Conservation (phyloP, 1,284 basidiomycete species). For the Microbotryum scabiosae region DNA sequence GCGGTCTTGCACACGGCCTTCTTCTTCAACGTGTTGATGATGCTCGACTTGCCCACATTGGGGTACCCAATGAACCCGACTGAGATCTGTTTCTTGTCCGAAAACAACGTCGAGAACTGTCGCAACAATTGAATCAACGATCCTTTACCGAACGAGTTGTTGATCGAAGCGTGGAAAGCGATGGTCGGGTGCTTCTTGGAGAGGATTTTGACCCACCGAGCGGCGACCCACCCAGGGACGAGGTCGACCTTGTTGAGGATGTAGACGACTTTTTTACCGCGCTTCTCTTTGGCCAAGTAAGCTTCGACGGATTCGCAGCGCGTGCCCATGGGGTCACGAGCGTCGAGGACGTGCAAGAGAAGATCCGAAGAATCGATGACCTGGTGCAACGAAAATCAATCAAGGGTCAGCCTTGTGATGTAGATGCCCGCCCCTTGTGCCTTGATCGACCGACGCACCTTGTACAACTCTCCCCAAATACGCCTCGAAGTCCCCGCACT, state of each 20-base stretch:
- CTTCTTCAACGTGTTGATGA: slow-evolving; percentile 98
- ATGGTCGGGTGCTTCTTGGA: slow-evolving; percentile 91
- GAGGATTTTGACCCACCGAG: slow-evolving; percentile 92
- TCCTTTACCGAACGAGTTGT: slow-evolving; percentile 98
- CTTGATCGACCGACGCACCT: slow-evolving; percentile 40
- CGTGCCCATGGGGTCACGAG: slow-evolving; percentile 92
- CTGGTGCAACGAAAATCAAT: background rate
- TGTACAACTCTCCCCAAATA: slow-evolving; percentile 98
- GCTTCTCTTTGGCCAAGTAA: slow-evolving; percentile 90
- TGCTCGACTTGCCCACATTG: slow-evolving; percentile 93
- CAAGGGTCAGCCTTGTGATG: no score
- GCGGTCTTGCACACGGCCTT: slow-evolving; percentile 97
- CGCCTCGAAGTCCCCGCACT: slow-evolving; percentile 70
- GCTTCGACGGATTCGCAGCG: slow-evolving; percentile 91
- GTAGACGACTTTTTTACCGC: slow-evolving; percentile 93
- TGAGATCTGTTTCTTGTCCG: slow-evolving; percentile 98
- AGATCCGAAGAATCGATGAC: slow-evolving; percentile 99
- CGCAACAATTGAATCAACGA: slow-evolving; percentile 93
- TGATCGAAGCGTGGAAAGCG: slow-evolving; percentile 97
- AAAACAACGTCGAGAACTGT: slow-evolving; percentile 93
- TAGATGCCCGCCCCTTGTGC: background rate
- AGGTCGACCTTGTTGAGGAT: slow-evolving; percentile 98
- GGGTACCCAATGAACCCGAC: slow-evolving; percentile 98
- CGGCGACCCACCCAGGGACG: slow-evolving; percentile 97
- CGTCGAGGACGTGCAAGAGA: slow-evolving; percentile 90